Evolutionary conservation across 148 eudicot species (phyloP).

Genomic region (Vaccinium vitisidaea): DNA sequence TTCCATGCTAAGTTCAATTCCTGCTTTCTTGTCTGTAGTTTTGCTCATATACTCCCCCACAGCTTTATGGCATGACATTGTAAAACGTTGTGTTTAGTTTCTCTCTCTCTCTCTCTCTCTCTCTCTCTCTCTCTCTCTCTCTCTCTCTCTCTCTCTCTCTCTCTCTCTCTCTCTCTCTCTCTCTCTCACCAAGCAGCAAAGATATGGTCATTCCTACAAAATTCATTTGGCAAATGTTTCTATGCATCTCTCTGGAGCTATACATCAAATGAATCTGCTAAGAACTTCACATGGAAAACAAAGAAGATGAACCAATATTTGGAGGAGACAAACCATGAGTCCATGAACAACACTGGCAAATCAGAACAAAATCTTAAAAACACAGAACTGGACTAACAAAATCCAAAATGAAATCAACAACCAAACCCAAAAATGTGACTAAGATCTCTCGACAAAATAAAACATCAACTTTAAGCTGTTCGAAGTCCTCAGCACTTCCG

Average conservation of each 20-base stretch:
- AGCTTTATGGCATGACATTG: background rate
- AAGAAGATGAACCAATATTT: background rate
- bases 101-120: no score
- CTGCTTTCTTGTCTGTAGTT: background rate
- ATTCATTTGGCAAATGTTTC: background rate
- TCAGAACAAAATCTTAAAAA: background rate
- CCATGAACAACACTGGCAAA: background rate
- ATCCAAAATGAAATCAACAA: background rate
- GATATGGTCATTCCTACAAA: background rate
- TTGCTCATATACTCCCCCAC: background rate
- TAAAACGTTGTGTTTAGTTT: no score
- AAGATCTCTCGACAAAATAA: background rate
- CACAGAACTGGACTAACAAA: background rate
- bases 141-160: no score
- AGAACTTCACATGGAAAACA: background rate
- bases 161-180: no score
- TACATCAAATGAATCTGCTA: background rate
- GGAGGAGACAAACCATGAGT: background rate
- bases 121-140: no score
- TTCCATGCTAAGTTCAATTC: background rate
- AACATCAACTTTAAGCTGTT: constrained; percentile 8
- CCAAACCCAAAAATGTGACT: background rate
- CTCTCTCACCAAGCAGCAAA: background rate
- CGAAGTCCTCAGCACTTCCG: background rate
- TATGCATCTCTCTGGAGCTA: background rate